A percentile compares a stretch with the other conserved stretches of the same genome.
These are phyloP conservation scores for Xylaria intraflava DNA, from an alignment of 495 filamentous ascomycete species.

Conservation along the genomic window DNA sequence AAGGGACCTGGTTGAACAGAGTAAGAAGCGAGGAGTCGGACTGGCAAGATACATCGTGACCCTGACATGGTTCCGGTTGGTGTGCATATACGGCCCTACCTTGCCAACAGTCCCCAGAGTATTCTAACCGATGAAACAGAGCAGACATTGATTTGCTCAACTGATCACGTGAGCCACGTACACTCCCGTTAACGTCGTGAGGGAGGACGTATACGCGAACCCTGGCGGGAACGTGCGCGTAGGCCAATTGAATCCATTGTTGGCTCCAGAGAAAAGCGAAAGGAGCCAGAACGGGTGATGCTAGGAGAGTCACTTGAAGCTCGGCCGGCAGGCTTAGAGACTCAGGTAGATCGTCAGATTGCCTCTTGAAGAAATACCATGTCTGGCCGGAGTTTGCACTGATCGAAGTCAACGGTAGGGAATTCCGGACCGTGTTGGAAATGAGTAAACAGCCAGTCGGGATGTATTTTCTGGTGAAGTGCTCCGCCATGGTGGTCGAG, in stretches of 20 bases:
- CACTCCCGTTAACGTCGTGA: constrained; percentile 52
- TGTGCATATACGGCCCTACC: constrained; percentile 25
- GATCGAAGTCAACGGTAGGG: neutral
- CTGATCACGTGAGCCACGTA: constrained; percentile 37
- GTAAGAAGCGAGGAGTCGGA: constrained; percentile 65
- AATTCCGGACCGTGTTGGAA: constrained; percentile 1
- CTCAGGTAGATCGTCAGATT: constrained; percentile 2
- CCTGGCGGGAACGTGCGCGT: constrained; percentile 23
- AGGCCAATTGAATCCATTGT: constrained; percentile 40
- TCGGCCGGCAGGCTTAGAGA: constrained; percentile 10
- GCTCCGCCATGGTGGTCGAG: constrained; percentile 7
- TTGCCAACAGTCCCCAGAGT: constrained; percentile 49
- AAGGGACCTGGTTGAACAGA: constrained; percentile 78
- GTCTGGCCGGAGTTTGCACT: neutral
- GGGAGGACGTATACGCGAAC: constrained; percentile 62
- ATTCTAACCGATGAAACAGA: constrained; percentile 53
- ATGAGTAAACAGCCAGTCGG: constrained; percentile 34
- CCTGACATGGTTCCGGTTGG: neutral
- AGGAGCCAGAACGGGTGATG: constrained; percentile 17
- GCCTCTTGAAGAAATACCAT: constrained; percentile 16
- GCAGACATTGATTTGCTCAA: constrained; percentile 34
- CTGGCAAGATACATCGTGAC: neutral
- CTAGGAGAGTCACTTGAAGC: constrained; percentile 29
- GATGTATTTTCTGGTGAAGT: constrained; percentile 23
- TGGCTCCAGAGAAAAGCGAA: constrained; percentile 23